Evolutionary conservation across 2,329 filamentous ascomycete genomes (phyloP).

Genomic region (Mariannaea elegans): DNA sequence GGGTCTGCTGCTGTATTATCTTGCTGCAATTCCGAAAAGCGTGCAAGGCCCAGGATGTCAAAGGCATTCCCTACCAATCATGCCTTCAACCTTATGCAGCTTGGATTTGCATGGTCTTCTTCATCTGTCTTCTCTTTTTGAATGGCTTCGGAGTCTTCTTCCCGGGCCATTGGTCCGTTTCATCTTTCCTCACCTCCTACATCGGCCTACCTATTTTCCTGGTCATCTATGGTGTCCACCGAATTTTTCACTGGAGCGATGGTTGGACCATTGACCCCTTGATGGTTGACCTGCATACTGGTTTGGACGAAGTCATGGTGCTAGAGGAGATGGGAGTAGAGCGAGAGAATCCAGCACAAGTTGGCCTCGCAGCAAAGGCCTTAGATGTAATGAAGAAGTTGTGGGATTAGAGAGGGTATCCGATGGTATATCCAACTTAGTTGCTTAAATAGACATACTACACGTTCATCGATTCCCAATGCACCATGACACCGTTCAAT

Average conservation of each 20-base stretch:
- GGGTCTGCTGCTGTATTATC: constrained; percentile 63
- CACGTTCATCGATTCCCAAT: no score
- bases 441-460: no score
- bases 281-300: no score
- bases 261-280: no score
- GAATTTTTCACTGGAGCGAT: not conserved
- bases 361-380: no score
- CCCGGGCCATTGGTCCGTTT: constrained; percentile 62
- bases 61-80: constrained; percentile 60
- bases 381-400: no score
- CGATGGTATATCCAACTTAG: no score
- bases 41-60: constrained; percentile 51
- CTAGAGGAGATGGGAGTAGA: no score
- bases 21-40: constrained; percentile 64
- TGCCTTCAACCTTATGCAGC: constrained; percentile 66
- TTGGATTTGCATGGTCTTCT: constrained; percentile 59
- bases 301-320: no score
- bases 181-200: constrained; percentile 69
- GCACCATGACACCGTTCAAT: no score
- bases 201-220: constrained; percentile 72
- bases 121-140: constrained; percentile 63
- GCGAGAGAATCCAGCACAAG: no score
- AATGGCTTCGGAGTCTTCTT: constrained; percentile 75
- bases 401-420: no score
- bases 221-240: constrained; percentile 53